phyloP scores from a whole-genome alignment of 495 filamentous ascomycete genomes.

The Penicillium steckii region DNA sequence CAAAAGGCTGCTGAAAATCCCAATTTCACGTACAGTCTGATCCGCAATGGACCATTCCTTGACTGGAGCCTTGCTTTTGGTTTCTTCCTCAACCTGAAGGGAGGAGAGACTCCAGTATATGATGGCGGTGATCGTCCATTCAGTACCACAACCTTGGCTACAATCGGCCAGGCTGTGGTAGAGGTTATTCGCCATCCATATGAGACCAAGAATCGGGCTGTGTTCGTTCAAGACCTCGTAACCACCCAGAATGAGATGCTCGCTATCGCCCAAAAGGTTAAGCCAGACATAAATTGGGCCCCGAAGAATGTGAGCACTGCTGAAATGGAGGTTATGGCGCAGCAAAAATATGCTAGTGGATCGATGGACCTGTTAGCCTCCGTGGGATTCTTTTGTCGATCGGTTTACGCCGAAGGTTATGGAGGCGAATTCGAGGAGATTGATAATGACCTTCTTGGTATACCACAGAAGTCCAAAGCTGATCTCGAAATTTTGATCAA shows the following conservation, averaged over 20 bases:
- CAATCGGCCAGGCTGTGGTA: conserved; percentile 29
- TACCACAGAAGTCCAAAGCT: not conserved
- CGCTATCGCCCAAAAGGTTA: conserved; percentile 2
- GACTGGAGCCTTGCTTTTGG: not conserved
- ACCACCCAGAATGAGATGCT: conserved; percentile 27
- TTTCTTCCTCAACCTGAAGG: not conserved
- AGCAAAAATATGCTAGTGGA: not conserved
- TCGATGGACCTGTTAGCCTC: not conserved
- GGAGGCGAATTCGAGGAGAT: conserved; percentile 11
- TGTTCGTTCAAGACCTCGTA: conserved; percentile 23
- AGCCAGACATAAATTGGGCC: conserved; percentile 4
- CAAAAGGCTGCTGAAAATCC: not conserved
- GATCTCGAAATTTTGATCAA: conserved; percentile 7
- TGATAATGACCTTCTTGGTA: conserved; percentile 13
- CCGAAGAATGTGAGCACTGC: conserved; percentile 6
- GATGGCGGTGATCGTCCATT: conserved; percentile 26
- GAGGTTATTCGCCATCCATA: conserved; percentile 26
- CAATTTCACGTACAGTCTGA: not conserved
- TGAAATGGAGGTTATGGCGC: conserved; percentile 1
- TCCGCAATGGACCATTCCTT: not conserved
- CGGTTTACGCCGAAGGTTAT: conserved; percentile 11
- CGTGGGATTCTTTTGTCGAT: conserved; percentile 7
- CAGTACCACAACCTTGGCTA: conserved; percentile 23
- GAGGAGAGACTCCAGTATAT: conserved; percentile 3
- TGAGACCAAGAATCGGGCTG: conserved; percentile 30